Base-by-base conservation (phyloP, 2,329 filamentous ascomycete species). In the Aulographum hederae region DNA sequence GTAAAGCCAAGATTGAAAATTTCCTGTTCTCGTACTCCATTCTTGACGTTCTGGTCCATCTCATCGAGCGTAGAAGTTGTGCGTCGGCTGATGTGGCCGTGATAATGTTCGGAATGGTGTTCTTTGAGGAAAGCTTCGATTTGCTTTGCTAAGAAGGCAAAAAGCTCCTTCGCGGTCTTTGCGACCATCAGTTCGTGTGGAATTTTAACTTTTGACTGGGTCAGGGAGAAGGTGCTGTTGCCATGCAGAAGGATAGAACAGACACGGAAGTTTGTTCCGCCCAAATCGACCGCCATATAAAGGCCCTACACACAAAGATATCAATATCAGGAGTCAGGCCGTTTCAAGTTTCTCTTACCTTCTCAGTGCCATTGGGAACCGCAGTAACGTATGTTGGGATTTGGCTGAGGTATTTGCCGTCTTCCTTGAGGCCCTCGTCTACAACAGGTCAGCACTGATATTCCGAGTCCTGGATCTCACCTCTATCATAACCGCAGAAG, bases 1-100 rank as follows among this genome's bases (percentile, higher is more conserved):
- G 89, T 98, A 58, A 98, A 98, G n/a, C 89, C 89, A 26, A 98
- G 65, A 45, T 84, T 79, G 59, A 95, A 93, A 38, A 89, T 70
- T 36, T 86, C 66, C 50, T 86, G 73, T 39, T 82, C 73, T 33
- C 62, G 61, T 47, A 63, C 73, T 18, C 69, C 70, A 31, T 67
- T 60, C 14, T 63, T 62, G 17, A 64, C 63, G n/a, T n/a, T n/a
- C n/a, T n/a, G n/a, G n/a, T n/a, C n/a, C n/a, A n/a, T n/a, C n/a
- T n/a, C n/a, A n/a, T n/a, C n/a, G n/a, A n/a, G n/a, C n/a, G n/a
- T n/a, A 50, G 65, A 70, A 30, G 62, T 54, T 3, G 72, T 73
- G 39, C 68, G 58, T 38, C 76, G 69, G 38, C 76, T 69, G 42
- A 74, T 51, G 51, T 82, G 67, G 38, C 70, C 64, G 45, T 75